Evolutionary conservation across 495 filamentous ascomycete genomes (phyloP), one percentile per base, ranked within the genome.

Genomic region (Lepraria neglecta): DNA sequence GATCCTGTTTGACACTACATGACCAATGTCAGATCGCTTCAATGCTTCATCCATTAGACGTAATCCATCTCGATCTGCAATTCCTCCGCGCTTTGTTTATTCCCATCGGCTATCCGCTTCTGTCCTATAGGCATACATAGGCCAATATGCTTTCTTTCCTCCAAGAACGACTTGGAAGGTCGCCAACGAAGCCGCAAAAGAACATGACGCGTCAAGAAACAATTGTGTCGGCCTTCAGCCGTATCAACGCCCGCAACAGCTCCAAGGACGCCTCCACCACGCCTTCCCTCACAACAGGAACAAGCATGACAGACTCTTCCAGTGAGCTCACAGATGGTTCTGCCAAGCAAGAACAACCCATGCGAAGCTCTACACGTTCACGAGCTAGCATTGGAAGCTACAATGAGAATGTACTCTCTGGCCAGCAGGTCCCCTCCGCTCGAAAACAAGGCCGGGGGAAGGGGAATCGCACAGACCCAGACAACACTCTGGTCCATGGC

Each of bases 381-480:
- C 75, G 78, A 44, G 64, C 72, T 1, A 78, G 75, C 52, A 61
- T 77, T 10, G 75, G 75, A 4, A 75, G 81, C 27, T 85, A 84
- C 70, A 85, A 85, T 58, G 69, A 84, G 31, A 73, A 78, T 35
- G 72, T 78, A 46, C 69, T 84, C 9, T 73, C 69, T 31, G 78
- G 80, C 17, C 81, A 76, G 19, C 72, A 72, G 17, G 62, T 59
- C 38, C 57, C 58, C 52, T 63, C 66, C 67, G 42, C 75, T 78
- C 59, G 75, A 63, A 67, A 63, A 71, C 71, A 55, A 69, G 71
- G 40, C 70, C 73, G 27, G n/a, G 45, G 58, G 38, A 55, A 58
- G 28, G 63, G 59, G 40, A 74, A 78, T 35, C 70, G 72, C 28
- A 74, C 76, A 6, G 73, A 76, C 48, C 74, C 74, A 0, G 77